A percentile compares a stretch with the other conserved stretches of the same genome.
These are phyloP conservation scores for Tulasnella sp. DNA, from an alignment of 768 basidiomycete species.

Conservation along the genomic window DNA sequence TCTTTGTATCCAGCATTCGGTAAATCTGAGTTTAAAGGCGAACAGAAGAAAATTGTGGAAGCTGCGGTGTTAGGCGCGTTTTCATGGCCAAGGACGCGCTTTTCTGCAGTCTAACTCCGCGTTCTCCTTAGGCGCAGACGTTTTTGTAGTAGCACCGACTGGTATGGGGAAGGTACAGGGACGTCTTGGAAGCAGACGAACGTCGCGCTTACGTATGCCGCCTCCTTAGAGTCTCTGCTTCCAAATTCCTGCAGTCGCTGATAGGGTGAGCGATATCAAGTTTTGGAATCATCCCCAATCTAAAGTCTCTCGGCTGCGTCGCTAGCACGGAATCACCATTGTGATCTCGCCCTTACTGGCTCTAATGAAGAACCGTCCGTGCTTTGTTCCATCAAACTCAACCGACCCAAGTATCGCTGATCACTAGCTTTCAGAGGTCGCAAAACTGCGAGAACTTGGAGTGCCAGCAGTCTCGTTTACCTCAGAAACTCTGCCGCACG, in stretches of 20 bases:
- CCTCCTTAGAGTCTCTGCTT: slow-evolving; percentile 69
- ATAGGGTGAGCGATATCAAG: slow-evolving; percentile 43
- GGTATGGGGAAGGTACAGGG: slow-evolving; percentile 77
- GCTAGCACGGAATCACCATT: slow-evolving; percentile 63
- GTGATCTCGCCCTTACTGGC: slow-evolving; percentile 77
- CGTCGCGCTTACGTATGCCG: not conserved
- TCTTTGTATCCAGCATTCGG: slow-evolving; percentile 56
- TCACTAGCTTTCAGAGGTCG: slow-evolving; percentile 51
- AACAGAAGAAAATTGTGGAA: slow-evolving; percentile 71
- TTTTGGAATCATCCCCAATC: not conserved
- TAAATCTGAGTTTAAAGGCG: slow-evolving; percentile 65
- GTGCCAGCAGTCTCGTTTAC: slow-evolving; percentile 60
- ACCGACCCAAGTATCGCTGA: not conserved
- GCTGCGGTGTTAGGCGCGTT: slow-evolving; percentile 59
- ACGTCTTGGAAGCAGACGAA: not conserved
- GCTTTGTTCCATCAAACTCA: not conserved
- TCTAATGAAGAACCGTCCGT: slow-evolving; percentile 76
- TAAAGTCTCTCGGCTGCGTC: not conserved
- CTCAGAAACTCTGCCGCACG: slow-evolving; percentile 56
- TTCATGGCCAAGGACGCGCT: not conserved
- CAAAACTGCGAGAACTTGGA: slow-evolving; percentile 52
- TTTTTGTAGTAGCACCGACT: slow-evolving; percentile 78
- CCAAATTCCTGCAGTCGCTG: slow-evolving; percentile 72
- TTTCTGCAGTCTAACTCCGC: not conserved
- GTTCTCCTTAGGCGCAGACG: slow-evolving; percentile 53